A percentile compares a stretch with the other conserved stretches of the same genome.
These are phyloP conservation scores for Neofusicoccum parvum DNA, from an alignment of 2,329 filamentous ascomycete genomes.

Conservation along the genomic window DNA sequence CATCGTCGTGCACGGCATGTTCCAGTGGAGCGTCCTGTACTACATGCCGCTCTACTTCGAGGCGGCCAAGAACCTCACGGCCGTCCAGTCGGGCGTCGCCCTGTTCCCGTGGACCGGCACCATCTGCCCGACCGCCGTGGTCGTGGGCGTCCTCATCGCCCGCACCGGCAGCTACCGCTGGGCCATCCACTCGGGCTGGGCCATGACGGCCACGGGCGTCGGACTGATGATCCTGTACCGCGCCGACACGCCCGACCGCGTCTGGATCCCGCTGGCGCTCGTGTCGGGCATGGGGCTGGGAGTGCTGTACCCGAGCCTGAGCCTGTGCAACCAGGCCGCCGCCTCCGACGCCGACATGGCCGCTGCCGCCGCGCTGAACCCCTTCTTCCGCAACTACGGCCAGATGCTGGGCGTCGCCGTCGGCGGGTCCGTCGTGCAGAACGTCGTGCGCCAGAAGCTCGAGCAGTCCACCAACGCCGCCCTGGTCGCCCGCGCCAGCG, in stretches of 20 bases:
- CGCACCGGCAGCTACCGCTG: conserved; percentile 29
- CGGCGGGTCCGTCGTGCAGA: conserved; percentile 46
- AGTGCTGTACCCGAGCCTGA: conserved; percentile 43
- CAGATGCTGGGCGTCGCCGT: conserved; percentile 52
- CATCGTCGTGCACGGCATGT: conserved; percentile 33
- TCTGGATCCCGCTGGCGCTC: conserved; percentile 49
- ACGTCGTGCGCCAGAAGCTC: conserved; percentile 29
- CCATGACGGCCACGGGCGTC: conserved; percentile 43
- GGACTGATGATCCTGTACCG: conserved; percentile 48
- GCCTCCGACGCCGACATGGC: conserved; percentile 42
- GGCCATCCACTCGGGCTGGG: conserved; percentile 33
- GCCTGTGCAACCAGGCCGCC: conserved; percentile 49
- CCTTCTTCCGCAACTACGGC: conserved; percentile 53
- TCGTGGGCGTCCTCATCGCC: conserved; percentile 30
- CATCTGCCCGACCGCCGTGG: conserved; percentile 28
- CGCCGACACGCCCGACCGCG: conserved; percentile 36
- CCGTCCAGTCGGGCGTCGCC: conserved; percentile 29
- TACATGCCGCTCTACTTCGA: conserved; percentile 39
- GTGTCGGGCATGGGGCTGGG: conserved; percentile 47
- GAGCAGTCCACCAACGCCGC: conserved; percentile 4
- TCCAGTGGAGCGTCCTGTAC: conserved; percentile 31
- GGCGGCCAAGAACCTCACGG: conserved; percentile 27
- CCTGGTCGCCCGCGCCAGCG: conserved; percentile 27
- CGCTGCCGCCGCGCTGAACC: conserved; percentile 43
- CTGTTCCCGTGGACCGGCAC: conserved; percentile 37